A percentile compares a stretch with the other conserved stretches of the same genome.
phyloP scores from a whole-genome alignment of 2,329 filamentous ascomycete species.

The Colletotrichum agaves region DNA sequence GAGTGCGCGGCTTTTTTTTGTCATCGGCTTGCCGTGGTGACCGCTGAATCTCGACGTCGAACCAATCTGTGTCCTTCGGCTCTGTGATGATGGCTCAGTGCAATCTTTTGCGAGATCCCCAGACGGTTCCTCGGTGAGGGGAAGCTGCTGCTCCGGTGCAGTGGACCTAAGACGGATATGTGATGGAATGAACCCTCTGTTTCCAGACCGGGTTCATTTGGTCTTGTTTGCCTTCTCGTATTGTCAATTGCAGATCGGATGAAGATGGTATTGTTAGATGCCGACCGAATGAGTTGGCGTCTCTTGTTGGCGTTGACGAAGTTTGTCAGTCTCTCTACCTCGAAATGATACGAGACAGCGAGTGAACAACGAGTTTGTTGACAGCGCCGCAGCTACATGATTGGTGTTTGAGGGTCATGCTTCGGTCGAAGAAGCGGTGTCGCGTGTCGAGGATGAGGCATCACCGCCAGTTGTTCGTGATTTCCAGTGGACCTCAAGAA shows the following conservation, averaged over 20 bases:
- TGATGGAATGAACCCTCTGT: neutral
- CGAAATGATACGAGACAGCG: neutral
- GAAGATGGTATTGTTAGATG: too few species aligned
- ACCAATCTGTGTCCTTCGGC: neutral
- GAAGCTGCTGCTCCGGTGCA: neutral
- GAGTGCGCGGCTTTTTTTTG: too few species aligned
- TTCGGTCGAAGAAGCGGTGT: neutral
- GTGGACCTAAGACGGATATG: constrained; percentile 3
- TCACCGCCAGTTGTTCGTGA: constrained; percentile 20
- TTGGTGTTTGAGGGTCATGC: neutral
- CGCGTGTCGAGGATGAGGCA: constrained; percentile 12
- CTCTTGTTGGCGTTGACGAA: constrained; percentile 1
- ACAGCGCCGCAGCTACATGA: neutral
- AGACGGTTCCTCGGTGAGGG: neutral
- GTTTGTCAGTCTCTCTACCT: neutral
- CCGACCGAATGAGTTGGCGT: neutral
- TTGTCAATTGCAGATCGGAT: neutral
- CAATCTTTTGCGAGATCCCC: too few species aligned
- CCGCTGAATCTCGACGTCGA: neutral
- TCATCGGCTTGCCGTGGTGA: neutral
- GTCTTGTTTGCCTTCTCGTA: neutral
- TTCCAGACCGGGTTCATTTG: neutral
- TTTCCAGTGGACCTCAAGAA: neutral
- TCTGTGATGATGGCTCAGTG: neutral
- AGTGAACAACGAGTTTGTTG: neutral